Evolutionary conservation across 1,139 yeast genomes (phyloP), one percentile per base, ranked within the genome.

Genomic region (Geotrichum aggregatum): DNA sequence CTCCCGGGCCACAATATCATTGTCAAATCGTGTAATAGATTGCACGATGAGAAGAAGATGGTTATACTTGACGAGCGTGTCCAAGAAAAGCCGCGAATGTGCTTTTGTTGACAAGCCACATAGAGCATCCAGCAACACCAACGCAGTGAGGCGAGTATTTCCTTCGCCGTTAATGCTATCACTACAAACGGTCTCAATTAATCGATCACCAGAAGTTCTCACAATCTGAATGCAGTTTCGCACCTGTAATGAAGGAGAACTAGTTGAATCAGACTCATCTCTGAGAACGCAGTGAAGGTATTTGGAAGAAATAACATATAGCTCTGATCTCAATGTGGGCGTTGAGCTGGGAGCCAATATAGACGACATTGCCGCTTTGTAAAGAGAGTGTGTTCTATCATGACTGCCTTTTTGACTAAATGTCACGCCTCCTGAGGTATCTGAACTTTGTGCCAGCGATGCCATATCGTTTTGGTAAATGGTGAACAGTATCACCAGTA

Each of bases 101-200:
- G 69, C 54, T n/a, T 70, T 63, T 18, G 77, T 71, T 0, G 84
- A 78, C 35, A 87, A 66, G 59, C 82, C 82, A 40, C 83, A 75
- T 50, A 89, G 68, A 1, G 84, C 79, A 59, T 88, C 95, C 57
- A 92, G 69, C 14, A 91, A 71, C 19, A 88, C 67, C 14, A 89
- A 72, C 1, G 96, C 84, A 0, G 92, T 83, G n/a, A 89, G 76
- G 59, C 95, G 76, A 1, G 85, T 78, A 0, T 84, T 72, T 0
- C 94, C 94, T 60, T 86, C 95, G 1, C 94, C 89, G 54, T 81
- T 76, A 14, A 87, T 77, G 0, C 94, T 84, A 69, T 92, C 98
- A 57, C 80, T 82, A 62, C 88, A 82, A 33, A 88, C 75, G 1
- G 78, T 76, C 35, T 80, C 84, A 38, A 88, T 72, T 2, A 87